These are phyloP conservation scores for Lodderomyces orthopsilosis DNA, from an alignment of 1,139 yeast species.

Conservation along the genomic window DNA sequence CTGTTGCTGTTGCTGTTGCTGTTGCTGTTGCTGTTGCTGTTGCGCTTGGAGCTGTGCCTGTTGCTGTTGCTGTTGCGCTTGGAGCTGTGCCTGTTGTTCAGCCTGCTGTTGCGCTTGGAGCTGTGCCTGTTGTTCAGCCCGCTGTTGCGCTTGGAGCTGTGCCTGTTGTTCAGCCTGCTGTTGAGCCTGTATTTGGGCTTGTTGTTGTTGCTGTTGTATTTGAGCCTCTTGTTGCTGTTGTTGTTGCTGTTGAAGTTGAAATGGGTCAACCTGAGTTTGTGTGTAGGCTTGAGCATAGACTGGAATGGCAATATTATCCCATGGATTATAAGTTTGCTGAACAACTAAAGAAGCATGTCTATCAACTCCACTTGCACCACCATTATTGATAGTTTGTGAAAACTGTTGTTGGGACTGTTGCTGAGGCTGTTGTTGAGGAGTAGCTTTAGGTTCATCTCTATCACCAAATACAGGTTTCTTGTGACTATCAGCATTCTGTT, in stretches of 20 bases:
- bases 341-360: slow-evolving; percentile 34
- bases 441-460: neutral
- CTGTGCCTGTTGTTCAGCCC: slow-evolving; percentile 12
- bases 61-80: slow-evolving; percentile 11
- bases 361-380: slow-evolving; percentile 11
- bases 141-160: slow-evolving; percentile 11
- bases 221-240: slow-evolving; percentile 10
- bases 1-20: neutral
- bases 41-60: slow-evolving; percentile 3
- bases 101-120: slow-evolving; percentile 14
- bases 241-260: slow-evolving; percentile 12
- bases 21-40: slow-evolving; percentile 4
- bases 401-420: neutral
- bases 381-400: slow-evolving; percentile 12
- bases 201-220: slow-evolving; percentile 10
- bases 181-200: slow-evolving; percentile 10
- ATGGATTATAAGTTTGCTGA: slow-evolving; percentile 46
- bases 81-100: slow-evolving; percentile 10
- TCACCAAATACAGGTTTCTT: neutral
- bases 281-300: slow-evolving; percentile 12
- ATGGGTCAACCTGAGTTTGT: slow-evolving; percentile 11
- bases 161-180: slow-evolving; percentile 15
- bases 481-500: slow-evolving; percentile 6
- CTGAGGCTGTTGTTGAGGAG: neutral
- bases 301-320: slow-evolving; percentile 26